These are phyloP conservation scores for Sugiyamaella marilandica DNA, from an alignment of 805 yeast genomes.

Conservation along the genomic window DNA sequence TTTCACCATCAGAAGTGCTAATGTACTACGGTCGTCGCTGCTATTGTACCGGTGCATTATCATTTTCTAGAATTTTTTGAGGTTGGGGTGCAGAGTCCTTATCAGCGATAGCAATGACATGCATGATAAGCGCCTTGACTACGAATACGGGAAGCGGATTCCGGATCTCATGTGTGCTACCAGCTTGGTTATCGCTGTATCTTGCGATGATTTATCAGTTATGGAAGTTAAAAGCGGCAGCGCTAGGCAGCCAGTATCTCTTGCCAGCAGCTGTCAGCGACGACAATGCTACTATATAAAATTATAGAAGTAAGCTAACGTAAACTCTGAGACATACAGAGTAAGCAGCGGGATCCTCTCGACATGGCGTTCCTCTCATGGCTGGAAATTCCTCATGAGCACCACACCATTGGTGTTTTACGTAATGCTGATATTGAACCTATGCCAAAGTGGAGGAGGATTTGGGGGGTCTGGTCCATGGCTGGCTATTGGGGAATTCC, in stretches of 20 bases:
- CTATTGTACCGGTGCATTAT: too few relatives aligned
- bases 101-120: too few relatives aligned
- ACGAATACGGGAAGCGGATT: too few relatives aligned
- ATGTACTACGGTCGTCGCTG: too few relatives aligned
- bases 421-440: constrained; percentile 1
- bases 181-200: too few relatives aligned
- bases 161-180: too few relatives aligned
- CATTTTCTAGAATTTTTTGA: too few relatives aligned
- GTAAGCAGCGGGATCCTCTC: background rate
- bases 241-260: background rate
- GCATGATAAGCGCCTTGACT: too few relatives aligned
- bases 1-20: too few relatives aligned
- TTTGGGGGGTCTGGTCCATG: constrained; percentile 43
- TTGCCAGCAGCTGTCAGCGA: background rate
- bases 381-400: background rate
- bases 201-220: background rate
- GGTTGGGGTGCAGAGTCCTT: too few relatives aligned
- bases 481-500: constrained; percentile 23
- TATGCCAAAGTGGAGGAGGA: constrained; percentile 31
- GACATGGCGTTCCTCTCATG: background rate
- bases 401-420: background rate
- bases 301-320: background rate
- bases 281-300: background rate
- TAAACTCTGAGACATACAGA: background rate
- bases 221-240: background rate